These are phyloP conservation scores for Cucurbita ficifolia DNA, from an alignment of 306 rosid species.

Conservation along the genomic window DNA sequence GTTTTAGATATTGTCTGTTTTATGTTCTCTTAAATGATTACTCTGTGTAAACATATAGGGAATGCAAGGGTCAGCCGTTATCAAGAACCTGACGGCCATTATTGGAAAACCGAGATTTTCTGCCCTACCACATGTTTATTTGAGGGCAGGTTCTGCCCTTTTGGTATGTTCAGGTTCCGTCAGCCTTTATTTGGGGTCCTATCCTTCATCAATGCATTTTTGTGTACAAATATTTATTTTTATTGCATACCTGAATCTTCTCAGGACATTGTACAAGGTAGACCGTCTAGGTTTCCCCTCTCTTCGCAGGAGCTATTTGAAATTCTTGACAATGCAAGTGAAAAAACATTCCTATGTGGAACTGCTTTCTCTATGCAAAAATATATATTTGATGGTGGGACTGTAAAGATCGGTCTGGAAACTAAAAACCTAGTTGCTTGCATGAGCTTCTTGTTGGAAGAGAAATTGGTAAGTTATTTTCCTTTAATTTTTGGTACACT, in stretches of 20 bases:
- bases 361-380: slow-evolving; percentile 50
- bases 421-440: slow-evolving; percentile 65
- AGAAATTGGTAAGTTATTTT: slow-evolving; percentile 43
- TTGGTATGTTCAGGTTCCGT: slow-evolving; percentile 36
- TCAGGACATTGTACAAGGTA: slow-evolving; percentile 70
- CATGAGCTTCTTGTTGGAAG: slow-evolving; percentile 72
- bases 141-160: slow-evolving; percentile 78
- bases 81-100: slow-evolving; percentile 37
- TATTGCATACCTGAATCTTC: slow-evolving; percentile 9
- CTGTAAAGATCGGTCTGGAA: slow-evolving; percentile 64
- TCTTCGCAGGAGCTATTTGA: slow-evolving; percentile 52
- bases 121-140: slow-evolving; percentile 43
- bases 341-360: slow-evolving; percentile 61
- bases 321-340: slow-evolving; percentile 76
- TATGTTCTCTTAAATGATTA: not conserved
- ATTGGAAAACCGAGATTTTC: slow-evolving; percentile 39
- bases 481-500: not conserved
- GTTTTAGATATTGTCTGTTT: not conserved
- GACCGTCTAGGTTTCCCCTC: slow-evolving; percentile 40
- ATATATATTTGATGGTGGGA: slow-evolving; percentile 58
- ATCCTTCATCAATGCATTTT: not conserved
- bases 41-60: slow-evolving; percentile 35
- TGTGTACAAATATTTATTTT: not conserved
- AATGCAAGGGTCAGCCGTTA: slow-evolving; percentile 50
- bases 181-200: slow-evolving; percentile 7